phyloP scores from a whole-genome alignment of 169 alveolate species.

The Eimeria praecox region DNA sequence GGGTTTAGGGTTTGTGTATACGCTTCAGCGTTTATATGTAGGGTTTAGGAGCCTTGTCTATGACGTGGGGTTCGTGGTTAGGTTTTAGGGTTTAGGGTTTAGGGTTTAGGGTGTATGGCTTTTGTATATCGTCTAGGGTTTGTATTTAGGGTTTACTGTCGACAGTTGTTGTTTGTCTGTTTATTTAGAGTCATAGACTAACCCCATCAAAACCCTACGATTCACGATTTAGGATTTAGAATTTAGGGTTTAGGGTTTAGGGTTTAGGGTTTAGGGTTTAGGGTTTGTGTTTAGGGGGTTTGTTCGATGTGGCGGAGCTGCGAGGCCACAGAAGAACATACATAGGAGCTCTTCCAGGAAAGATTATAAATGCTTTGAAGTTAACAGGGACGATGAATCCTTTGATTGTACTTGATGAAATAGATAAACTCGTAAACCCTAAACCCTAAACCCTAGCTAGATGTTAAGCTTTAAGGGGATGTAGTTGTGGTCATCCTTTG shows the following conservation, averaged over 20 bases:
- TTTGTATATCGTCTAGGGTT: background rate
- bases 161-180: too few relatives aligned
- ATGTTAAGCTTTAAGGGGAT: too few relatives aligned
- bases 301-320: constrained; percentile 96
- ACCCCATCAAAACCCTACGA: too few relatives aligned
- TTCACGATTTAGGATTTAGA: background rate
- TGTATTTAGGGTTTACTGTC: background rate
- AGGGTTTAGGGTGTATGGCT: background rate
- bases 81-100: background rate
- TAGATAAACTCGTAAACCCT: constrained; percentile 92
- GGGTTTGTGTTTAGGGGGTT: constrained; percentile 90
- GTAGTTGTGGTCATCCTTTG: too few relatives aligned
- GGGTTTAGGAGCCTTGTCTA: too few relatives aligned
- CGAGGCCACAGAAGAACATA: constrained; percentile 97
- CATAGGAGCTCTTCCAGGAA: constrained; percentile 98
- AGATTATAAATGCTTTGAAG: constrained; percentile 87
- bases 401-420: constrained; percentile 92
- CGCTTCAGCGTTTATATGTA: background rate
- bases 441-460: background rate
- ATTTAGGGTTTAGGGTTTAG: background rate
- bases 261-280: background rate
- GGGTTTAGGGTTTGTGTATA: background rate
- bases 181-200: too few relatives aligned
- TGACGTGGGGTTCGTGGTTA: too few relatives aligned
- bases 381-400: constrained; percentile 64